Evolutionary conservation across 2,329 filamentous ascomycete genomes (phyloP).

Genomic region (Cryphonectria parasitica): DNA sequence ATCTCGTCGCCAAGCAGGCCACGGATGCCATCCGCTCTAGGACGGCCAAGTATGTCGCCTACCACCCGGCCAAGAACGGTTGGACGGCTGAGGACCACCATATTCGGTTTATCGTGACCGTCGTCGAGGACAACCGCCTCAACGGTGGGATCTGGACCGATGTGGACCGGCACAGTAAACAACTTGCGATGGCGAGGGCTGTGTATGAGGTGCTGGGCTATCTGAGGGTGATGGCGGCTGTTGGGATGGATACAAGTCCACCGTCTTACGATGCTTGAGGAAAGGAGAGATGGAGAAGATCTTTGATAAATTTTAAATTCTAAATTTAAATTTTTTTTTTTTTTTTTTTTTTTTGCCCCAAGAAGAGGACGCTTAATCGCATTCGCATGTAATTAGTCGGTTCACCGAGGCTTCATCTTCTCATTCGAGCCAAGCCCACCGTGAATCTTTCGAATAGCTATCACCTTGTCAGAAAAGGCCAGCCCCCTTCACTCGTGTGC

Average conservation of each 20-base stretch:
- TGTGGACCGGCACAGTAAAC: slow-evolving; percentile 38
- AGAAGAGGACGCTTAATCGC: neutral
- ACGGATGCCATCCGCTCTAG: slow-evolving; percentile 38
- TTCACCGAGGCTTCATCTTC: neutral
- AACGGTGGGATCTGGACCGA: slow-evolving; percentile 38
- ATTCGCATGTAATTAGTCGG: neutral
- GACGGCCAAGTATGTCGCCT: slow-evolving; percentile 39
- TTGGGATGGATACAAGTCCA: slow-evolving; percentile 33
- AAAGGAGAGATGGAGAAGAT: neutral
- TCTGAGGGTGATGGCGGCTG: slow-evolving; percentile 34
- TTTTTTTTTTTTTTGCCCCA: neutral
- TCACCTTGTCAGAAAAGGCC: neutral
- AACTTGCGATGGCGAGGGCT: slow-evolving; percentile 40
- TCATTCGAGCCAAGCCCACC: neutral
- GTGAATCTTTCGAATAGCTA: neutral
- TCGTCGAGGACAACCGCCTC: slow-evolving; percentile 42
- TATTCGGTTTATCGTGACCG: slow-evolving; percentile 44
- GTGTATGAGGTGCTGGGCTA: slow-evolving; percentile 45
- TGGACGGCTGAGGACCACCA: slow-evolving; percentile 45
- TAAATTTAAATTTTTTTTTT: neutral
- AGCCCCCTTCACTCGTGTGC: neutral
- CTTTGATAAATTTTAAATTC: neutral
- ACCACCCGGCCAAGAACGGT: slow-evolving; percentile 42
- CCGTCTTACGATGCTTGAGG: slow-evolving; percentile 34
- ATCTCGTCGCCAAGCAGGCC: slow-evolving; percentile 37